A percentile compares a stretch with the other conserved stretches of the same genome.
phyloP scores from a whole-genome alignment of 768 basidiomycete species.

The Hygrocybe punicea region DNA sequence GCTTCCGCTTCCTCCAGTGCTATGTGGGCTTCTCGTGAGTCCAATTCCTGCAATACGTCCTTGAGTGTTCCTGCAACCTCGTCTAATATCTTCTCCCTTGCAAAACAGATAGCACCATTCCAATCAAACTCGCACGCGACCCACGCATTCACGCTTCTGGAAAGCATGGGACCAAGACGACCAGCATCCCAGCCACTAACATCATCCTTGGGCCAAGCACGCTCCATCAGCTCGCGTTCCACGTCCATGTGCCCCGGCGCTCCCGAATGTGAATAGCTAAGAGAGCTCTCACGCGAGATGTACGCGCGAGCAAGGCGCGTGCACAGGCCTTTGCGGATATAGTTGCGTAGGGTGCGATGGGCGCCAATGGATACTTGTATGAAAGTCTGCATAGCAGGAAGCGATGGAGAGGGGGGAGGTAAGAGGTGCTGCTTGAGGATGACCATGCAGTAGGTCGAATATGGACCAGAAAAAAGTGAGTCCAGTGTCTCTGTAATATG shows the following conservation, averaged over 20 bases:
- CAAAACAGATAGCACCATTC: constrained; percentile 11
- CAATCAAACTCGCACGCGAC: constrained; percentile 34
- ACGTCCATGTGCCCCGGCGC: constrained; percentile 58
- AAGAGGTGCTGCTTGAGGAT: constrained; percentile 58
- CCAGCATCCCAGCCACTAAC: constrained; percentile 63
- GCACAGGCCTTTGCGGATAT: constrained; percentile 58
- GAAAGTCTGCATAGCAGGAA: constrained; percentile 28
- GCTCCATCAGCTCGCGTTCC: constrained; percentile 63
- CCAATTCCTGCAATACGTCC: constrained; percentile 71
- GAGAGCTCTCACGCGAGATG: constrained; percentile 51
- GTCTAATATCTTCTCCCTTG: constrained; percentile 57
- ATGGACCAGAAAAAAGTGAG: constrained; percentile 60
- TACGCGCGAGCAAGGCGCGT: constrained; percentile 65
- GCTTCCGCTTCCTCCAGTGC: constrained; percentile 67
- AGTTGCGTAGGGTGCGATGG: constrained; percentile 57
- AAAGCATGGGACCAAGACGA: constrained; percentile 52
- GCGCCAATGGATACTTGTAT: constrained; percentile 55
- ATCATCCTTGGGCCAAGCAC: constrained; percentile 71
- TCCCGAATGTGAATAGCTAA: constrained; percentile 57
- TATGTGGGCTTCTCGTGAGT: constrained; percentile 54
- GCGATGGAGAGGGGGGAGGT: constrained; percentile 52
- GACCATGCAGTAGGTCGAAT: constrained; percentile 60
- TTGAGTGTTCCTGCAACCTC: constrained; percentile 68
- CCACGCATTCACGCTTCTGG: constrained; percentile 59
- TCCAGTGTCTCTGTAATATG: constrained; percentile 55